Percentiles rank a stretch among this genome's conserved stretches.
phyloP scores from a whole-genome alignment of 768 basidiomycete genomes.

The Termitomyces sp. region DNA sequence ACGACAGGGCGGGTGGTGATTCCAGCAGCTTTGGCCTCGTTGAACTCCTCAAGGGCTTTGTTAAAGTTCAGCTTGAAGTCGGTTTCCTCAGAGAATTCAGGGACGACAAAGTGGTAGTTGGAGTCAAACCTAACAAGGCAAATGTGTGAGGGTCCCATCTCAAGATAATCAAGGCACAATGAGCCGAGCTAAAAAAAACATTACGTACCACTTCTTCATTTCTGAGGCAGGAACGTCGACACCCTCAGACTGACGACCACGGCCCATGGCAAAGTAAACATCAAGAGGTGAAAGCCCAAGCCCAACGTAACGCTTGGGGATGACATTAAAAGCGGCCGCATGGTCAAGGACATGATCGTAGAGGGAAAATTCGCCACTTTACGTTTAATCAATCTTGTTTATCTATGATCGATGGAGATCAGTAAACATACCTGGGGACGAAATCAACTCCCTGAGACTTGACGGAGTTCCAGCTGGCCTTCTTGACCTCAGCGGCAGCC shows the following conservation, averaged over 20 bases:
- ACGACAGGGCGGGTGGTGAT: slow-evolving; percentile 91
- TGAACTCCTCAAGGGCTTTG: slow-evolving; percentile 92
- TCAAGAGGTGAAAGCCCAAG: slow-evolving; percentile 86
- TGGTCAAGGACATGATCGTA: slow-evolving; percentile 99
- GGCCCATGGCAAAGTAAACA: slow-evolving; percentile 98
- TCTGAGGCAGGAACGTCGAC: slow-evolving; percentile 97
- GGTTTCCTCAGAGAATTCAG: slow-evolving; percentile 85
- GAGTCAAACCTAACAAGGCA: slow-evolving; percentile 78
- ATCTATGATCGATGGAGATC: slow-evolving; percentile 13
- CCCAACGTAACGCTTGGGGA: slow-evolving; percentile 89
- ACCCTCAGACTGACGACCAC: slow-evolving; percentile 90
- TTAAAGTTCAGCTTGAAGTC: slow-evolving; percentile 95
- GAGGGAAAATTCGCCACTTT: slow-evolving; percentile 95
- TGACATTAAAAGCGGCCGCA: slow-evolving; percentile 92
- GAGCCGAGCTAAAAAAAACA: slow-evolving; percentile 4
- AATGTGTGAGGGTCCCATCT: not conserved
- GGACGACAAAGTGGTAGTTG: slow-evolving; percentile 99
- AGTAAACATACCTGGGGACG: slow-evolving; percentile 73
- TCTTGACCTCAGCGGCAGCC: slow-evolving; percentile 82
- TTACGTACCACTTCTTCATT: slow-evolving; percentile 97
- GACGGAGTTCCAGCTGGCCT: slow-evolving; percentile 82
- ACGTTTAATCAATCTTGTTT: slow-evolving; percentile 12
- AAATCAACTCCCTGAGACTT: slow-evolving; percentile 84
- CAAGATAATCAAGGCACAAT: not conserved
- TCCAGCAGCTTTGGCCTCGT: slow-evolving; percentile 89